Evolutionary conservation across 352 stramenopile genomes (phyloP).

Genomic region (Globisporangium mamillatum): DNA sequence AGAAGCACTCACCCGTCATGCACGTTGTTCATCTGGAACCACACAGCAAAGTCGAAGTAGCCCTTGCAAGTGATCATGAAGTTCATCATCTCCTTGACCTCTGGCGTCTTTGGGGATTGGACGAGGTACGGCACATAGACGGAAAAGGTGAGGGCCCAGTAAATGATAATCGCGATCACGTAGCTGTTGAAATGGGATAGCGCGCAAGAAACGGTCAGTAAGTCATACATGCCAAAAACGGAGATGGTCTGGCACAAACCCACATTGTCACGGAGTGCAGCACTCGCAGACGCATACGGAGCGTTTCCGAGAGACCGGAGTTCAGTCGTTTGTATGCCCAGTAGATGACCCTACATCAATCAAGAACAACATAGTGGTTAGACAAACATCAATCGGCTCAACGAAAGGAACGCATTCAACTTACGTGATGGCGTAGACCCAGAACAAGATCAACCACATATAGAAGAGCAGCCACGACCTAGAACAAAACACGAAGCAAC

Average conservation of each 20-base stretch:
- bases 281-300: constrained; percentile 83
- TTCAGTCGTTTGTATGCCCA: constrained; percentile 80
- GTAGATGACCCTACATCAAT: constrained; percentile 61
- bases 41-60: constrained; percentile 88
- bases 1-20: constrained; percentile 34
- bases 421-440: constrained; percentile 79
- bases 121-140: constrained; percentile 86
- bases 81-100: constrained; percentile 80
- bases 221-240: neutral
- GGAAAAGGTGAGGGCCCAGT: constrained; percentile 84
- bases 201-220: neutral
- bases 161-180: constrained; percentile 90
- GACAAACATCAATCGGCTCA: neutral
- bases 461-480: constrained; percentile 87
- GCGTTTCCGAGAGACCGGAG: constrained; percentile 78
- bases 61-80: constrained; percentile 91
- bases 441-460: constrained; percentile 85
- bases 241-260: constrained; percentile 16
- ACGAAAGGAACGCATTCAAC: constrained; percentile 10
- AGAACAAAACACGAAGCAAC: neutral
- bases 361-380: constrained; percentile 5
- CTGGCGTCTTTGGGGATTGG: constrained; percentile 43
- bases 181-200: constrained; percentile 39
- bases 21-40: constrained; percentile 89
- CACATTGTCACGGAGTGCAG: constrained; percentile 87